Conservation (phyloP, 768 basidiomycete genomes). For the Ramaria rubella region DNA sequence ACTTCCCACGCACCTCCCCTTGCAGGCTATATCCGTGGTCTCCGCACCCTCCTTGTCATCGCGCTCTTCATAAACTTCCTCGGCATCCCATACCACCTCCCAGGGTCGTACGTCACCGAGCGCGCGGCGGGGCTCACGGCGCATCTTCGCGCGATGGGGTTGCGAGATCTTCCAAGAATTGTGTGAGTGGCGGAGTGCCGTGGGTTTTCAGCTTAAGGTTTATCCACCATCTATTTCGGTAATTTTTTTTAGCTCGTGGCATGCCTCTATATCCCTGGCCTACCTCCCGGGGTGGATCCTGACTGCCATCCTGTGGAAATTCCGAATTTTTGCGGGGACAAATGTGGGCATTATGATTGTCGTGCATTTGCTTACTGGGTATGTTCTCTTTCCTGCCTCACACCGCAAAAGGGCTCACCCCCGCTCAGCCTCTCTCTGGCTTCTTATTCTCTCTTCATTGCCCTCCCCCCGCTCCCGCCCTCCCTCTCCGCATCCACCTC, state of each 20-base stretch:
- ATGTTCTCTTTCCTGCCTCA: neutral
- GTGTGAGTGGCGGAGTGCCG: slow-evolving; percentile 34
- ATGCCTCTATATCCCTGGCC: slow-evolving; percentile 52
- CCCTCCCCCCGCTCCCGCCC: slow-evolving; percentile 64
- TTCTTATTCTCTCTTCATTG: slow-evolving; percentile 66
- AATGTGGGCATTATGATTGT: slow-evolving; percentile 53
- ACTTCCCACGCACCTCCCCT: neutral
- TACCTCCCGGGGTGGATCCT: slow-evolving; percentile 77
- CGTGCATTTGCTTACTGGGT: slow-evolving; percentile 54
- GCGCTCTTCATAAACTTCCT: slow-evolving; percentile 69
- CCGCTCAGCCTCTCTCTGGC: slow-evolving; percentile 51
- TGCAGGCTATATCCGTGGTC: slow-evolving; percentile 55
- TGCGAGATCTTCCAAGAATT: slow-evolving; percentile 62
- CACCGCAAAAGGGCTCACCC: neutral
- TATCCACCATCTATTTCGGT: too few species aligned
- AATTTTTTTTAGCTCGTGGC: slow-evolving; percentile 43
- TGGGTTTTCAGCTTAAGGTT: neutral
- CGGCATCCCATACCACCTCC: slow-evolving; percentile 72
- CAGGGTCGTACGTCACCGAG: slow-evolving; percentile 63
- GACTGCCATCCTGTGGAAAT: slow-evolving; percentile 58
- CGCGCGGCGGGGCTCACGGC: slow-evolving; percentile 56
- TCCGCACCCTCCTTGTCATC: slow-evolving; percentile 56
- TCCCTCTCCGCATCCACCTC: slow-evolving; percentile 62
- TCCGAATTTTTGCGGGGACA: slow-evolving; percentile 56
- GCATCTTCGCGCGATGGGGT: slow-evolving; percentile 78